These are phyloP conservation scores for Colletotrichum musicola DNA, from an alignment of 2,329 filamentous ascomycete genomes.

Conservation along the genomic window DNA sequence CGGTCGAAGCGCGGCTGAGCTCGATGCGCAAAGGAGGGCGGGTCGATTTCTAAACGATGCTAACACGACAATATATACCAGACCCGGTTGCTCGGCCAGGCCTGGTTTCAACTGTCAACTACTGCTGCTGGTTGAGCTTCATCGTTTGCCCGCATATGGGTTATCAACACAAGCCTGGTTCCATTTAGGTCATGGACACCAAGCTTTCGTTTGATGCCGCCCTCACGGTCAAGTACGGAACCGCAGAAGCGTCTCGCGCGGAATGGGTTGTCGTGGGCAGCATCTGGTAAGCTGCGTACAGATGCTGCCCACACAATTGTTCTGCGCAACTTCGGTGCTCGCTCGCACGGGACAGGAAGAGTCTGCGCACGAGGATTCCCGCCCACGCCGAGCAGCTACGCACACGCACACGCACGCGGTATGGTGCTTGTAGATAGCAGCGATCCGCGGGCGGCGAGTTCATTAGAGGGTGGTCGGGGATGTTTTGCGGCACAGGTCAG, in stretches of 20 bases:
- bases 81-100: constrained; percentile 21
- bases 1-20: constrained; percentile 25
- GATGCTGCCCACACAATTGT: background rate
- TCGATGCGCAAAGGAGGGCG: constrained; percentile 16
- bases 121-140: constrained; percentile 2
- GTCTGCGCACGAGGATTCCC: constrained; percentile 25
- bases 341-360: constrained; percentile 8
- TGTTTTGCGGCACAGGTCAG: constrained; percentile 13
- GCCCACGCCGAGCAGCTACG: constrained; percentile 10
- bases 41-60: constrained; percentile 18
- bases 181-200: constrained; percentile 25
- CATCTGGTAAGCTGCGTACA: background rate
- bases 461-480: constrained; percentile 11
- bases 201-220: constrained; percentile 26
- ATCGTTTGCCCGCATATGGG: constrained; percentile 19
- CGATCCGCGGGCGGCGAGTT: constrained; percentile 25
- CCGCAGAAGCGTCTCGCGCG: background rate
- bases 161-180: constrained; percentile 10
- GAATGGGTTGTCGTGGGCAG: background rate
- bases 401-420: constrained; percentile 13
- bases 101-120: constrained; percentile 33
- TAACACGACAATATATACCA: constrained; percentile 16
- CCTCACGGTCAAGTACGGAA: background rate
- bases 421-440: constrained; percentile 8
- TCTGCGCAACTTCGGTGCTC: constrained; percentile 14